A percentile compares a stretch with the other conserved stretches of the same genome.
Evolutionary conservation across 2,329 filamentous ascomycete species (phyloP).

Genomic region (Beauveria australis): DNA sequence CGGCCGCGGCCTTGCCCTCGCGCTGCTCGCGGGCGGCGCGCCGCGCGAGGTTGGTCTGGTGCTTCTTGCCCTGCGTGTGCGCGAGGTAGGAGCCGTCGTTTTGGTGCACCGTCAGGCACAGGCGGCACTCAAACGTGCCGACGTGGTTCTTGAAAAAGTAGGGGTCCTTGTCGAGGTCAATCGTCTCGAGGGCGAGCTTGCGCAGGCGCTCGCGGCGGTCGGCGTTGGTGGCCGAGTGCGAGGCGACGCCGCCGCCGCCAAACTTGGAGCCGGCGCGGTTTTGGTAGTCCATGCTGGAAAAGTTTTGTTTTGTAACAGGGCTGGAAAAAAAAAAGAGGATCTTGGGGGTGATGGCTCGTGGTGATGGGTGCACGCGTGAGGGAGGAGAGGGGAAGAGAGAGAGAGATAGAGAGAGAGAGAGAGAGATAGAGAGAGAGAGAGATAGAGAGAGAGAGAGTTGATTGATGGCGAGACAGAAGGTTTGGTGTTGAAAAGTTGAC

Average conservation of each 20-base stretch:
- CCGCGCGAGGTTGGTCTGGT: slow-evolving; percentile 95
- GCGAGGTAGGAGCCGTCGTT: slow-evolving; percentile 98
- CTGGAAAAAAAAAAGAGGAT: not conserved
- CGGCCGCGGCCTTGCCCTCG: slow-evolving; percentile 61
- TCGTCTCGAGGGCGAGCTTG: slow-evolving; percentile 96
- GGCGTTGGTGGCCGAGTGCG: slow-evolving; percentile 85
- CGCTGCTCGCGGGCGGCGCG: slow-evolving; percentile 93
- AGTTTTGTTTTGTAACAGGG: no score
- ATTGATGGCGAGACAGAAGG: not conserved
- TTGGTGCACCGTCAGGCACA: slow-evolving; percentile 95
- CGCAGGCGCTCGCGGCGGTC: slow-evolving; percentile 95
- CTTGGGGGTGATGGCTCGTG: not conserved
- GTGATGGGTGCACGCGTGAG: not conserved
- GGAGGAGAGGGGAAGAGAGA: not conserved
- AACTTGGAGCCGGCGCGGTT: slow-evolving; percentile 97
- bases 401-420: not conserved
- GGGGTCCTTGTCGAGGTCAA: slow-evolving; percentile 98
- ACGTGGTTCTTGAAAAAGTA: slow-evolving; percentile 99
- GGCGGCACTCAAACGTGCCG: slow-evolving; percentile 92
- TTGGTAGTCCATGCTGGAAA: slow-evolving; percentile 57
- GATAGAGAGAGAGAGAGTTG: not conserved
- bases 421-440: no score
- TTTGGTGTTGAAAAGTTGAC: slow-evolving; percentile 15
- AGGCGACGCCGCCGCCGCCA: slow-evolving; percentile 93
- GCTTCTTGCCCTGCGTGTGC: slow-evolving; percentile 96